Percentiles rank a stretch among this genome's conserved stretches.
These are phyloP conservation scores for Zoysia pacifica DNA, from an alignment of 176 grass and related monocot genomes.

Conservation along the genomic window DNA sequence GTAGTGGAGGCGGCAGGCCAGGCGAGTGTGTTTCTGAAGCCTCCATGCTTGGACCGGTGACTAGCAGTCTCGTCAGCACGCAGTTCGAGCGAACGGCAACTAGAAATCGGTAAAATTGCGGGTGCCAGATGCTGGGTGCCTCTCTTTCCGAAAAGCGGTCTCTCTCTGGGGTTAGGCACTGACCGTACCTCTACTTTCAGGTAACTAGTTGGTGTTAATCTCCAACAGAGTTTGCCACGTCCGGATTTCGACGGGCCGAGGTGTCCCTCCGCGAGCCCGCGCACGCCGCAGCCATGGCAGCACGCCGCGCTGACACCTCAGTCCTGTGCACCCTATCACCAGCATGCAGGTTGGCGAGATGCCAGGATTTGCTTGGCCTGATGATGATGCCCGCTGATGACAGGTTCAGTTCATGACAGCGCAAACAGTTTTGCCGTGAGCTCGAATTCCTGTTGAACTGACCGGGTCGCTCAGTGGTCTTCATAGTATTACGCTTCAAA, in stretches of 20 bases:
- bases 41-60: not conserved
- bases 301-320: slow-evolving; percentile 11
- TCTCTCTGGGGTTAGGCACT: slow-evolving; percentile 11
- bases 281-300: slow-evolving; percentile 11
- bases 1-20: not conserved
- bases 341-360: too few species aligned
- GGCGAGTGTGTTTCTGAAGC: not conserved
- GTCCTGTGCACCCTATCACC: not conserved
- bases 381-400: not conserved
- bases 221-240: not conserved
- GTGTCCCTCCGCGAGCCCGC: slow-evolving; percentile 29
- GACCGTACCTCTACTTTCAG: not conserved
- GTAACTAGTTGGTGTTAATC: not conserved
- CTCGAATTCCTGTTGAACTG: not conserved
- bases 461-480: too few species aligned
- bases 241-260: not conserved
- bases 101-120: not conserved
- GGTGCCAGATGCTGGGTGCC: not conserved
- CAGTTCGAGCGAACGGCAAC: not conserved
- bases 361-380: not conserved
- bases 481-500: too few species aligned
- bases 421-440: not conserved
- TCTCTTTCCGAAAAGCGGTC: not conserved
- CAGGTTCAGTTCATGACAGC: not conserved
- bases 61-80: not conserved